Conservation (phyloP, 2,329 filamentous ascomycete species). For the Aureobasidium vineae region DNA sequence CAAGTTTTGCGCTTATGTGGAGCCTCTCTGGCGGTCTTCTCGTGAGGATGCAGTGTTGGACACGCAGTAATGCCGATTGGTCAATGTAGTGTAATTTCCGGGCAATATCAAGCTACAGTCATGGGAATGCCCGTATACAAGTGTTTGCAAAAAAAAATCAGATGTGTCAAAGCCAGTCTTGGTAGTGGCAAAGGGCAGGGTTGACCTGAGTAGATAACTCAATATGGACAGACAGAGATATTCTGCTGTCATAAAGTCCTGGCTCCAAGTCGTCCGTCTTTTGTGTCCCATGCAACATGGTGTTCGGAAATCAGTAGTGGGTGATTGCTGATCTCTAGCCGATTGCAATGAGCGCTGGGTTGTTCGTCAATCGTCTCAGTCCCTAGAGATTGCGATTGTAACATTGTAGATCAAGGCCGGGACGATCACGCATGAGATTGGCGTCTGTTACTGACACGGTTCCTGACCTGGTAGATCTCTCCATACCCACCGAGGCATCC, state of each 20-base stretch:
- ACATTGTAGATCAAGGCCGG: neutral
- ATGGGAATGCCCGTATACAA: neutral
- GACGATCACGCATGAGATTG: neutral
- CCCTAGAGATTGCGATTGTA: neutral
- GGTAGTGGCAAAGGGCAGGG: neutral
- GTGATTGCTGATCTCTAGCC: neutral
- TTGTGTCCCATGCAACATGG: neutral
- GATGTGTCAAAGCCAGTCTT: neutral
- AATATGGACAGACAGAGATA: neutral
- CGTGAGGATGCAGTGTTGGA: neutral
- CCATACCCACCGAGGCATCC: neutral
- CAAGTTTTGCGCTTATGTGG: constrained; percentile 1
- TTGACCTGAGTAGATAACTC: neutral
- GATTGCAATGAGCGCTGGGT: neutral
- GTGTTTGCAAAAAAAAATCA: too few species aligned
- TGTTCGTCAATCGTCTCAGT: neutral
- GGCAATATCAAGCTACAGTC: neutral
- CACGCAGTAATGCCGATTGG: neutral
- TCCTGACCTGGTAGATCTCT: neutral
- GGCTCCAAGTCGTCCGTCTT: neutral
- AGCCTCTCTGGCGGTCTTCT: neutral
- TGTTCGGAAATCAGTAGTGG: neutral
- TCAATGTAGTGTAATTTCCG: neutral
- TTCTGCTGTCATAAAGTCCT: neutral
- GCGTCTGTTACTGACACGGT: neutral